These are phyloP conservation scores for Veloboletus limbatus DNA, from an alignment of 1,284 basidiomycete genomes.

Conservation along the genomic window DNA sequence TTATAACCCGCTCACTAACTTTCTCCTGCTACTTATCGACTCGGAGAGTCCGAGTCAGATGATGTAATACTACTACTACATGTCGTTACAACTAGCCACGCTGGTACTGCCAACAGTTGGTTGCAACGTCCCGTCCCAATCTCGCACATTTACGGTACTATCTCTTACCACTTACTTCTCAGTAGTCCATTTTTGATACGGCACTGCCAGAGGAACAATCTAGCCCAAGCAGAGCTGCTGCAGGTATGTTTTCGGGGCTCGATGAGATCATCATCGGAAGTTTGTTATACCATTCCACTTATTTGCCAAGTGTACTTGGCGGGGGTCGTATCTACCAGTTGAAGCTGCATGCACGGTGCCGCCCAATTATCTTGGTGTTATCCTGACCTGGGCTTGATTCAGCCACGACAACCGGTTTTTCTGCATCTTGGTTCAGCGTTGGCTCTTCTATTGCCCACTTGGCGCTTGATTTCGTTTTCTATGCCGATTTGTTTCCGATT, in stretches of 20 bases:
- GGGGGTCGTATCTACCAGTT: constrained; percentile 33
- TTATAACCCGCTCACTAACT: too few species aligned
- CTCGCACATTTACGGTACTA: too few species aligned
- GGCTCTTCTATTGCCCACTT: constrained; percentile 26
- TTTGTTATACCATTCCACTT: constrained; percentile 16
- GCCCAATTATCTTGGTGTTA: not conserved
- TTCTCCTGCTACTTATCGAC: too few species aligned
- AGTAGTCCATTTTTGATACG: not conserved
- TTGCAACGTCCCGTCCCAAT: too few species aligned
- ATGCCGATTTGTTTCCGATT: constrained; percentile 23
- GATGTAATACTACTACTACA: too few species aligned
- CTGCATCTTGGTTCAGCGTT: constrained; percentile 14
- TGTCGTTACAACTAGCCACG: too few species aligned
- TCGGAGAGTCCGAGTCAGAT: too few species aligned
- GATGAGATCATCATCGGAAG: constrained; percentile 20
- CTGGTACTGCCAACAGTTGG: too few species aligned
- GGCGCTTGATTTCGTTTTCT: constrained; percentile 35
- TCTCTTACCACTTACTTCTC: too few species aligned
- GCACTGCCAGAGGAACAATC: constrained; percentile 6
- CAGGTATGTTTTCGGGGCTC: constrained; percentile 21
- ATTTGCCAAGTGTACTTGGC: constrained; percentile 23
- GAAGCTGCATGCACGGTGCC: constrained; percentile 19
- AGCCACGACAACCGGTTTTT: constrained; percentile 22
- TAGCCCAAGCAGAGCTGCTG: constrained; percentile 23
- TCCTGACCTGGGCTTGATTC: not conserved